These are phyloP conservation scores for Ailanthus altissimus DNA, from an alignment of 345 rosid genomes.

Conservation along the genomic window DNA sequence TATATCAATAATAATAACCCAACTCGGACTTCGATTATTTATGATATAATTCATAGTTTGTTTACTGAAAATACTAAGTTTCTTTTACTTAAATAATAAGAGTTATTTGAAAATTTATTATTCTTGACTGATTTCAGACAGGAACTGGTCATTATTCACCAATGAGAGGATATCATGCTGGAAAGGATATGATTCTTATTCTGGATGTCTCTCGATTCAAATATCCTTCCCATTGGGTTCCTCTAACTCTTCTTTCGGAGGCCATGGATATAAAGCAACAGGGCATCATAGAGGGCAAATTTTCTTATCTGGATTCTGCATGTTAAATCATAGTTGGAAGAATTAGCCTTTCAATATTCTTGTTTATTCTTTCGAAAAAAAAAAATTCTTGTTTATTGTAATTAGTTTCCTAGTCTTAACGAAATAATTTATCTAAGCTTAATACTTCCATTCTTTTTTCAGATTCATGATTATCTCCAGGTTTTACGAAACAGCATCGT, in stretches of 20 bases:
- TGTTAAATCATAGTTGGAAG: too few species aligned
- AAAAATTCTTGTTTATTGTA: too few species aligned
- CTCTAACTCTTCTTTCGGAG: constrained; percentile 42
- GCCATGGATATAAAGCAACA: constrained; percentile 38
- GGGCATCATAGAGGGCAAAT: constrained; percentile 36
- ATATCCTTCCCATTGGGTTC: constrained; percentile 49
- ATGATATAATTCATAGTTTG: too few species aligned
- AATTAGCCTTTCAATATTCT: too few species aligned
- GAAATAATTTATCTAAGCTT: too few species aligned
- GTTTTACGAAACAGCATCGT: constrained; percentile 20
- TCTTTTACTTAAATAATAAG: background rate
- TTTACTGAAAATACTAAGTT: too few species aligned
- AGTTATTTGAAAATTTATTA: background rate
- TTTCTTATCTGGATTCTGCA: too few species aligned
- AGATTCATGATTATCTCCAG: constrained; percentile 31
- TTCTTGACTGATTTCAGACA: constrained; percentile 22
- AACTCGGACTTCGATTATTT: too few species aligned
- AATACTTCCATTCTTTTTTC: constrained; percentile 14
- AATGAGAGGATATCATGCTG: constrained; percentile 40
- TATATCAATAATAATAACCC: too few species aligned
- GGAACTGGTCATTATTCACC: constrained; percentile 48
- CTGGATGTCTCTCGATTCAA: constrained; percentile 48
- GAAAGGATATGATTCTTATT: constrained; percentile 38
- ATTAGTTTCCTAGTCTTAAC: too few species aligned
- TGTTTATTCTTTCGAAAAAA: too few species aligned